A percentile compares a stretch with the other conserved stretches of the same genome.
Conservation (phyloP, 2,329 filamentous ascomycete genomes). For the Metarhizium robertsii region DNA sequence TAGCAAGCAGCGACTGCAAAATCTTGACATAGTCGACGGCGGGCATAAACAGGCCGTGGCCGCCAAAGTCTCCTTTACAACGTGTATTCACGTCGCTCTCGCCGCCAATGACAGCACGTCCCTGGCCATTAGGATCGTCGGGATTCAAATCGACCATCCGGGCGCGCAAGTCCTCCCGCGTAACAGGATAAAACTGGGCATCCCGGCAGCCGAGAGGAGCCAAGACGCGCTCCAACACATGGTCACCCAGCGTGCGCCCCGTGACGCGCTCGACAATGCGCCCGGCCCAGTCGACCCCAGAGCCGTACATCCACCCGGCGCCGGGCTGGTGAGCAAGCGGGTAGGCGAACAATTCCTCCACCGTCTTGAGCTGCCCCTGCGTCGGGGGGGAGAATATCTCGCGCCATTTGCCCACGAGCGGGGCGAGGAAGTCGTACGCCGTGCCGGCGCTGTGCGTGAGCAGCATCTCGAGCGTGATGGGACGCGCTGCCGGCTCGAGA, state of each 20-base stretch:
- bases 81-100: conserved; percentile 21
- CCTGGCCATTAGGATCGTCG: conserved; percentile 24
- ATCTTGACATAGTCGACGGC: conserved; percentile 26
- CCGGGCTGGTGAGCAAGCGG: conserved; percentile 35
- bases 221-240: conserved; percentile 34
- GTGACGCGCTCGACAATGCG: conserved; percentile 39
- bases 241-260: conserved; percentile 29
- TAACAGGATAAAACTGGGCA: conserved; percentile 29
- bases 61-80: conserved; percentile 31
- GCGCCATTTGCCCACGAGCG: conserved; percentile 25
- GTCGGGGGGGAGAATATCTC: conserved; percentile 16
- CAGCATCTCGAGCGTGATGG: conserved; percentile 41
- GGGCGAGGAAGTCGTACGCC: conserved; percentile 33
- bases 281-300: conserved; percentile 43
- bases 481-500: conserved; percentile 19
- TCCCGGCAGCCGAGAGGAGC: conserved; percentile 31
- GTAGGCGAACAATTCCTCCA: conserved; percentile 32
- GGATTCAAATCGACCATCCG: conserved; percentile 29
- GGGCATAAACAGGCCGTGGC: conserved; percentile 31
- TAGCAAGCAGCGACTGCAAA: conserved; percentile 29
- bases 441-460: conserved; percentile 42
- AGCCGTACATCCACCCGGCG: conserved; percentile 38
- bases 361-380: conserved; percentile 14
- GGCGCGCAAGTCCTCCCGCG: conserved; percentile 10
- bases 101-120: conserved; percentile 24